Evolutionary conservation across 179 eudicot species (phyloP).

Genomic region (Nepenthes alata): DNA sequence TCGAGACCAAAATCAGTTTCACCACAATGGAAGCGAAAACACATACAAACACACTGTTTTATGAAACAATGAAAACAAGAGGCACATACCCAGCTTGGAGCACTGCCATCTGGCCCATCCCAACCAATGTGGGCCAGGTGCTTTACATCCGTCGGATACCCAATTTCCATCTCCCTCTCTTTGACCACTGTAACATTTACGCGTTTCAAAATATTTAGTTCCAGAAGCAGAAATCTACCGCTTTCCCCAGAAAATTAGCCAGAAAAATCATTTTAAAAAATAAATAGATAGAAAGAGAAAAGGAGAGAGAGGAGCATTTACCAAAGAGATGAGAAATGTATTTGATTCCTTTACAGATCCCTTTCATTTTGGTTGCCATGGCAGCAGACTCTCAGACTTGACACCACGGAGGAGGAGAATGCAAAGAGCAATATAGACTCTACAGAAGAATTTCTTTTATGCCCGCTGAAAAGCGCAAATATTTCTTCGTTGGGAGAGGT

Average conservation of each 20-base stretch:
- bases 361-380: constrained; percentile 26
- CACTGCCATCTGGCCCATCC: constrained; percentile 58
- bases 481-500: too few species aligned
- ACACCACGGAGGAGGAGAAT: background rate
- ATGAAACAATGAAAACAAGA: background rate
- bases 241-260: background rate
- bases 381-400: background rate
- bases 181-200: constrained; percentile 28
- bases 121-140: constrained; percentile 89
- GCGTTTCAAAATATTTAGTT: background rate
- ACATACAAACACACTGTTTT: background rate
- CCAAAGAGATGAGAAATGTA: constrained; percentile 37
- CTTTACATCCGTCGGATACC: constrained; percentile 80
- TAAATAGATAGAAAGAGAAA: background rate
- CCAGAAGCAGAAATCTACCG: background rate
- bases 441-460: background rate
- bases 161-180: constrained; percentile 73
- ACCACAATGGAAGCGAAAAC: background rate
- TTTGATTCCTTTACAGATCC: constrained; percentile 60
- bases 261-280: too few species aligned
- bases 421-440: background rate
- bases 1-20: background rate
- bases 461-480: too few species aligned
- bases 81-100: constrained; percentile 68
- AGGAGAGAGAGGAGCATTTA: background rate